Evolutionary conservation across 805 yeast species (phyloP).

Genomic region (Yarrowia phangngaensis): DNA sequence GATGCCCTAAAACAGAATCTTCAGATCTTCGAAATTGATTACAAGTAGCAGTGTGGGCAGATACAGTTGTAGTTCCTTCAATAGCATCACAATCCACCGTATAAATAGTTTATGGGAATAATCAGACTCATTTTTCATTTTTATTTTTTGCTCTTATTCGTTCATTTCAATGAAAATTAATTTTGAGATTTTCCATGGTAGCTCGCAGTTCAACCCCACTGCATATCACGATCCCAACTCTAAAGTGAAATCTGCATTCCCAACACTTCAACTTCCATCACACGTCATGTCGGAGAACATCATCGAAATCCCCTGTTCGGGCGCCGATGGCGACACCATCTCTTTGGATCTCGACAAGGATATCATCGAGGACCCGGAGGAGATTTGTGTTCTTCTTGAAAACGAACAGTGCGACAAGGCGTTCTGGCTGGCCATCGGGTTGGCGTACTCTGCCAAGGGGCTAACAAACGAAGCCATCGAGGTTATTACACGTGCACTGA

Average conservation of each 20-base stretch:
- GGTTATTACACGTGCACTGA: constrained; percentile 59
- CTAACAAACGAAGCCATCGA: constrained; percentile 58
- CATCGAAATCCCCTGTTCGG: constrained; percentile 68
- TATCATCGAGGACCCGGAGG: constrained; percentile 84
- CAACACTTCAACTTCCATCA: background rate
- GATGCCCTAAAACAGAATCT: too few relatives aligned
- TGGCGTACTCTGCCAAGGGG: constrained; percentile 67
- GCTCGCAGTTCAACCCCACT: too few relatives aligned
- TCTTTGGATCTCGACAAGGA: constrained; percentile 77
- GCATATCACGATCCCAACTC: too few relatives aligned
- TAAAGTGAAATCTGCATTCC: background rate
- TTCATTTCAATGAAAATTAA: too few relatives aligned
- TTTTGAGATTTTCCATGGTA: too few relatives aligned
- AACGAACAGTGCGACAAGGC: constrained; percentile 72
- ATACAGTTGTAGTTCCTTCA: too few relatives aligned
- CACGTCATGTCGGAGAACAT: constrained; percentile 36
- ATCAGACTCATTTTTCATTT: too few relatives aligned
- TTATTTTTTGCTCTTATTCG: too few relatives aligned
- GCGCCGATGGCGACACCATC: constrained; percentile 69
- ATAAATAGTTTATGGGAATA: too few relatives aligned
- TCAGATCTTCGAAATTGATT: too few relatives aligned
- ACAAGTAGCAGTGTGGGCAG: too few relatives aligned
- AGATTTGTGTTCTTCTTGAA: constrained; percentile 69
- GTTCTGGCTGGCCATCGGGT: constrained; percentile 80
- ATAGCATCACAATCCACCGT: too few relatives aligned